phyloP scores from a whole-genome alignment of 1,284 basidiomycete species.

The Ceratobasidium sp. region DNA sequence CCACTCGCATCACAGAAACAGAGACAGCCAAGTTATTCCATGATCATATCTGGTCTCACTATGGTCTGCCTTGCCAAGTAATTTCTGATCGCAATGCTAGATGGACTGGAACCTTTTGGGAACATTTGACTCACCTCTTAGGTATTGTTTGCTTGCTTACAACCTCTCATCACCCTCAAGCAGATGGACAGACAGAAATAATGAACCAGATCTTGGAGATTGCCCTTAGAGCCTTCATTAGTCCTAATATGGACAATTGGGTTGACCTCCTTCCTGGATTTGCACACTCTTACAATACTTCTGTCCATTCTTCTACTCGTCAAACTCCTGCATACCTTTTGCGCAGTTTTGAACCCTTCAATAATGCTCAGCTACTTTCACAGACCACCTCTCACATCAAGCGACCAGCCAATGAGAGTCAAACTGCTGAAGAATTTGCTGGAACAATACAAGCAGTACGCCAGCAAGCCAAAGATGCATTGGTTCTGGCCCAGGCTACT shows the following conservation, averaged over 20 bases:
- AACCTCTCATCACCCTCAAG: constrained; percentile 47
- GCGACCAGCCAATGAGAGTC: constrained; percentile 28
- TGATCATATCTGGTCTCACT: constrained; percentile 37
- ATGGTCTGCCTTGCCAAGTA: constrained; percentile 44
- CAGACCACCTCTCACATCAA: neutral
- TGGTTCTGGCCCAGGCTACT: constrained; percentile 39
- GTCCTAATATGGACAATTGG: too few species aligned
- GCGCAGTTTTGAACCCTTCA: constrained; percentile 42
- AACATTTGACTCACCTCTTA: constrained; percentile 39
- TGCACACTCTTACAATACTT: constrained; percentile 45
- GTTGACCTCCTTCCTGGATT: constrained; percentile 41
- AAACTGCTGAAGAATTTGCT: constrained; percentile 32
- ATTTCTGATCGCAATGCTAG: constrained; percentile 46
- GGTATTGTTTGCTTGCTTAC: constrained; percentile 44
- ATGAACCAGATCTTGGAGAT: constrained; percentile 43
- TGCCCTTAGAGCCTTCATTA: constrained; percentile 38
- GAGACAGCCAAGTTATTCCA: constrained; percentile 43
- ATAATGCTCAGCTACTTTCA: neutral
- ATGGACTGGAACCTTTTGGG: constrained; percentile 46
- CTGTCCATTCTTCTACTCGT: constrained; percentile 41
- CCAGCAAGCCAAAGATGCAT: constrained; percentile 40
- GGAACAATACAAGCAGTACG: constrained; percentile 34
- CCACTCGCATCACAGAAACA: constrained; percentile 22
- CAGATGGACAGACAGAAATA: constrained; percentile 50
- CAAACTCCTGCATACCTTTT: constrained; percentile 42